A percentile compares a stretch with the other conserved stretches of the same genome.
These are phyloP conservation scores for Drechslerella coelobrocha DNA, from an alignment of 2,329 filamentous ascomycete species.

Conservation along the genomic window DNA sequence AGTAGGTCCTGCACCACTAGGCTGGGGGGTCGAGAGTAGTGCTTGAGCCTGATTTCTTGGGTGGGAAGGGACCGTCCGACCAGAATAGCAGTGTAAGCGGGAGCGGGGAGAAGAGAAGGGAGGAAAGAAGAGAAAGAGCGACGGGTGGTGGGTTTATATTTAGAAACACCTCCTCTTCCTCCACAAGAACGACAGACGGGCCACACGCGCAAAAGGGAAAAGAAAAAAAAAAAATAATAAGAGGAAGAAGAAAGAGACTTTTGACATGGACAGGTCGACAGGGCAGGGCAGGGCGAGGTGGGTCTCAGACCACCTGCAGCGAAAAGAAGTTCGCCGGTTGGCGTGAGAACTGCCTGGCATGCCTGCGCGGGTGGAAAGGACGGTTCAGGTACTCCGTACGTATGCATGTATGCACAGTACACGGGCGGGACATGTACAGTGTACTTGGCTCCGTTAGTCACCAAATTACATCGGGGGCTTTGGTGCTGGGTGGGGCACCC, in stretches of 20 bases:
- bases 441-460: conserved; percentile 2
- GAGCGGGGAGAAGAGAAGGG: conserved; percentile 46
- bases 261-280: conserved; percentile 47
- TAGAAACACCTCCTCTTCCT: conserved; percentile 40
- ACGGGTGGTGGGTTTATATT: conserved; percentile 50
- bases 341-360: neutral
- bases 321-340: conserved; percentile 6
- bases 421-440: neutral
- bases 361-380: conserved; percentile 24
- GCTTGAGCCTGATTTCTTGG: no score
- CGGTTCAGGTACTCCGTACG: conserved; percentile 29
- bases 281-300: conserved; percentile 19
- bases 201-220: conserved; percentile 36
- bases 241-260: conserved; percentile 21
- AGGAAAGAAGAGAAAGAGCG: conserved; percentile 44
- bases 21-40: no score
- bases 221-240: conserved; percentile 18
- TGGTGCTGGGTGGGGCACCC: conserved; percentile 37
- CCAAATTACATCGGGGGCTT: conserved; percentile 51
- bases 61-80: conserved; percentile 34
- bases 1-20: conserved; percentile 10
- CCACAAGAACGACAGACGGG: conserved; percentile 14
- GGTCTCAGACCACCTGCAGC: conserved; percentile 47
- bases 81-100: conserved; percentile 50
- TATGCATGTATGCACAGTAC: neutral